Percentiles rank a stretch among this genome's conserved stretches.
phyloP scores from a whole-genome alignment of 139 green algal genomes.

The Desmodesmus armatus region DNA sequence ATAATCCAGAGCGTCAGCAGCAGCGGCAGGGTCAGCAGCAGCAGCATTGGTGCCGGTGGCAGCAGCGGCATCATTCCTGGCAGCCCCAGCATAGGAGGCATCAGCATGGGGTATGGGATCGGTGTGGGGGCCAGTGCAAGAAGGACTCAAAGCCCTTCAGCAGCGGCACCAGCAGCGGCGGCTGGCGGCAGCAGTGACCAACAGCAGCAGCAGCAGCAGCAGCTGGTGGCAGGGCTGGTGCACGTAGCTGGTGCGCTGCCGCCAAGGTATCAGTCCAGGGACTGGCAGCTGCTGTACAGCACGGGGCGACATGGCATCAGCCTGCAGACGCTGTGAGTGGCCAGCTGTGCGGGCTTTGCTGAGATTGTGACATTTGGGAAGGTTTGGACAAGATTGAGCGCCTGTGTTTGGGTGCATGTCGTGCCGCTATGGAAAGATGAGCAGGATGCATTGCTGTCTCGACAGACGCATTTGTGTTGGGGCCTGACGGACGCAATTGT shows the following conservation, averaged over 20 bases:
- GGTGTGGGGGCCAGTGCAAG: too few relatives aligned
- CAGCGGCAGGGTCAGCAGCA: background rate
- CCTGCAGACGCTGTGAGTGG: conserved; percentile 81
- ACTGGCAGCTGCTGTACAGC: conserved; percentile 49
- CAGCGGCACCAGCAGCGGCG: background rate
- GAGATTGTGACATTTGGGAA: too few relatives aligned
- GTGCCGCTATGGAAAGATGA: too few relatives aligned
- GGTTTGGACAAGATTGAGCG: too few relatives aligned
- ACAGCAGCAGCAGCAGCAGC: background rate
- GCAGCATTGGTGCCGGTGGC: background rate
- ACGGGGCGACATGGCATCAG: conserved; percentile 70
- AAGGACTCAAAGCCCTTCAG: too few relatives aligned
- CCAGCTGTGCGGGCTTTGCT: too few relatives aligned
- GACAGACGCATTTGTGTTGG: too few relatives aligned
- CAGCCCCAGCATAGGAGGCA: too few relatives aligned
- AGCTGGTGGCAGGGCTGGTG: background rate
- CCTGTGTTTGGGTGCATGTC: too few relatives aligned
- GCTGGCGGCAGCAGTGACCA: background rate
- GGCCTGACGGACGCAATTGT: too few relatives aligned
- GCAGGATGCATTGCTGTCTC: too few relatives aligned
- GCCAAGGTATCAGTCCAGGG: background rate
- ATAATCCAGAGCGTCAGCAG: conserved; percentile 3
- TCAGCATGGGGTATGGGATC: too few relatives aligned
- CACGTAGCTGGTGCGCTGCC: conserved; percentile 36
- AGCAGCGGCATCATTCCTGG: background rate